Conservation (phyloP, 2,329 filamentous ascomycete genomes). For the Penicillium brasilianum region DNA sequence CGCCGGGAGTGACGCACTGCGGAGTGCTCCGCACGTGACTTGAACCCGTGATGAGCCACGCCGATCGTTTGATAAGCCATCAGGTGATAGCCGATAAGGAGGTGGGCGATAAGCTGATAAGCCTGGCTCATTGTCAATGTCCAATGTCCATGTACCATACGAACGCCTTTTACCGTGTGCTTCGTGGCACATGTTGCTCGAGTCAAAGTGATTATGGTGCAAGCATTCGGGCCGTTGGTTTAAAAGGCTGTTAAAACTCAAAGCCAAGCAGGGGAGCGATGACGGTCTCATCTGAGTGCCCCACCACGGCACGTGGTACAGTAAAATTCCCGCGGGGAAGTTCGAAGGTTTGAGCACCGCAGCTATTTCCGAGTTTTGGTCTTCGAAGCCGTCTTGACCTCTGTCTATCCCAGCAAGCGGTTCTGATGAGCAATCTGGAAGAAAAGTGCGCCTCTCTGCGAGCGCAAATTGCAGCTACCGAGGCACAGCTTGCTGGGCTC, state of each 20-base stretch:
- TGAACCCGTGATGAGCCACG: neutral
- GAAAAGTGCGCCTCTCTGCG: conserved; percentile 40
- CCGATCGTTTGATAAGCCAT: neutral
- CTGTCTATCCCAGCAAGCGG: neutral
- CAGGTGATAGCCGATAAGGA: neutral
- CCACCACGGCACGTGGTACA: conserved; percentile 1
- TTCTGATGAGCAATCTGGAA: conserved; percentile 27
- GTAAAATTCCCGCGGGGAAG: conserved; percentile 24
- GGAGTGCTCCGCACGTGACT: conserved; percentile 5
- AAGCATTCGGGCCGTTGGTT: too few relatives aligned
- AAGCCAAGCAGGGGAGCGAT: neutral
- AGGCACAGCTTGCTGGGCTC: conserved; percentile 41
- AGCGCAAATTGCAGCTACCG: conserved; percentile 45
- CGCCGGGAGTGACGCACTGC: conserved; percentile 13
- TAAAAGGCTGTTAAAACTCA: too few relatives aligned
- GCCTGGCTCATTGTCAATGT: too few relatives aligned
- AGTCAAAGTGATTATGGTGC: neutral
- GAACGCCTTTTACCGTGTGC: neutral
- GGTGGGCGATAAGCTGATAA: neutral
- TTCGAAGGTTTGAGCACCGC: neutral
- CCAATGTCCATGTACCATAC: neutral
- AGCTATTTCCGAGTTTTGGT: neutral
- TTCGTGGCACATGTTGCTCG: neutral
- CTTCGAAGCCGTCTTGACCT: neutral
- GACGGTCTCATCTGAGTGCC: neutral